These are phyloP conservation scores for Hymenoscyphus albidus DNA, from an alignment of 2,329 filamentous ascomycete species.

Conservation along the genomic window DNA sequence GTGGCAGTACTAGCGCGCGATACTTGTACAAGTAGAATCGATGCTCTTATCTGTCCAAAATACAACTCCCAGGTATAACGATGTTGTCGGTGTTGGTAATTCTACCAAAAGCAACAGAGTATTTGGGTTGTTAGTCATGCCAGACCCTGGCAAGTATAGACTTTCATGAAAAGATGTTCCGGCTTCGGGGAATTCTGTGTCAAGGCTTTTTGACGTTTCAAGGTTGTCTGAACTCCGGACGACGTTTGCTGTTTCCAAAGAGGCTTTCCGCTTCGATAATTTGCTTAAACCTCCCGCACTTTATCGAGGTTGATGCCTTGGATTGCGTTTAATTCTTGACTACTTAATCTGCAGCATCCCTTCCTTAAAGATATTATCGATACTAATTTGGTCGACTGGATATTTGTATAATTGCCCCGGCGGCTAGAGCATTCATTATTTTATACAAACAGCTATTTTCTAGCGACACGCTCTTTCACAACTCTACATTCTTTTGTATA, in stretches of 20 bases:
- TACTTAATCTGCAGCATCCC: slow-evolving; percentile 1
- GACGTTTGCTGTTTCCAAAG: not conserved
- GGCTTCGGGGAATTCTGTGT: not conserved
- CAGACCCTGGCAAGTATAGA: not conserved
- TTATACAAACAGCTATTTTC: not conserved
- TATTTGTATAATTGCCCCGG: not conserved
- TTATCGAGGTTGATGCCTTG: not conserved
- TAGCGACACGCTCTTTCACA: not conserved
- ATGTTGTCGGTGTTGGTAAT: too few relatives aligned
- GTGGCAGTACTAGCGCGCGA: too few relatives aligned
- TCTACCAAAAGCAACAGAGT: not conserved
- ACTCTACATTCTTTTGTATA: not conserved
- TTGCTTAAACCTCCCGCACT: not conserved
- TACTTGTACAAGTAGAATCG: too few relatives aligned
- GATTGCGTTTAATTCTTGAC: not conserved
- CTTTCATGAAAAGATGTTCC: not conserved
- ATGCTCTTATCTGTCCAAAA: too few relatives aligned
- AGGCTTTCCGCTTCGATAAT: not conserved
- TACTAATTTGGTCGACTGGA: not conserved
- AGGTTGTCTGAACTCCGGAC: not conserved
- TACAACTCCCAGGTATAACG: too few relatives aligned
- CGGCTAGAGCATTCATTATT: not conserved
- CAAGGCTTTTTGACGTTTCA: not conserved
- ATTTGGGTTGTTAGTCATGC: not conserved
- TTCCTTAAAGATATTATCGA: not conserved